Base-by-base conservation (phyloP, 1,139 yeast species). In the Saccharomyces hybrid region DNA sequence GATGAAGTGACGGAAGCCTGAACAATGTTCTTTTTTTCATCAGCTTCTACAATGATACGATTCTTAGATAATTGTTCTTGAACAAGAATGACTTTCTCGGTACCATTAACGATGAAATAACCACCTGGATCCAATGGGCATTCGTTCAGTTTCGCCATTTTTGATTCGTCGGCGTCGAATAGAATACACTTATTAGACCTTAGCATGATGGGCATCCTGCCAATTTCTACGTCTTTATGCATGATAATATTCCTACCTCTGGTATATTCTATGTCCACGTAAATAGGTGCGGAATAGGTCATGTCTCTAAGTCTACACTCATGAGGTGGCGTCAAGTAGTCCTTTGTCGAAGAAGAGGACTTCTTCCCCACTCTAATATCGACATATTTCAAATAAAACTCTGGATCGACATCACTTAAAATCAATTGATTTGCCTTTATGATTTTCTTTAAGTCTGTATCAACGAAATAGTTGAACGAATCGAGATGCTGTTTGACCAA, bases 121-220 rank as follows among this genome's bases (percentile, higher is more conserved):
- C 99, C 99, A 72, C 99, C 99, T 4, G 99, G 99, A 72, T 93
- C 99, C 53, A 93, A 76, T 0, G 99, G 99, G 72, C 99, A 95
- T 71, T 93, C 99, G 64, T 88, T 87, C 64, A 88, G 77, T 47
- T 75, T 75, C 0, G 99, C 97, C 98, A 95, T 93, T 64, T 82
- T 86, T 49, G 76, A 71, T 63, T 91, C 97, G 53, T 82, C 77
- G 54, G 87, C 83, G 24, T 90, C 95, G 62, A 83, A 83, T 59
- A 93, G 75, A 50, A 88, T 83, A 78, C 99, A 93, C 70, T 89
- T 88, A 69, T 89, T 88, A 34, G 96, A 87, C 65, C 98, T 79
- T 63, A 93, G 78, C 99, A 93, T 93, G 64, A 93, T 84, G 11
- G 99, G 99, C 97, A 93, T 93, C 66, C 96, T 81, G 46, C 99